Evolutionary conservation across 495 filamentous ascomycete species (phyloP).

Genomic region (Xylaria scruposa): DNA sequence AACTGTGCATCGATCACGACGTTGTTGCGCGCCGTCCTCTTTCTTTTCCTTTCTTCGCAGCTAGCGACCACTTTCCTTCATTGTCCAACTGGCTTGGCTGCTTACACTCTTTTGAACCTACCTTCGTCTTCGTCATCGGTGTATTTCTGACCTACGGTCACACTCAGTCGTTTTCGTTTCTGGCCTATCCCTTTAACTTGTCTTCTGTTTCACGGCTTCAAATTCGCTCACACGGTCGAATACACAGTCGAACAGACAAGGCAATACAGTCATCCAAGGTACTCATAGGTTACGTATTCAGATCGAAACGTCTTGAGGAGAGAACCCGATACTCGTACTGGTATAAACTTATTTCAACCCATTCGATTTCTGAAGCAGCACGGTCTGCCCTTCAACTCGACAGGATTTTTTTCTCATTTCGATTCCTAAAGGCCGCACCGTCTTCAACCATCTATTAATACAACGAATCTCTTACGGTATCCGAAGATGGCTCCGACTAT

Average conservation of each 20-base stretch:
- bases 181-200: slow-evolving; percentile 31
- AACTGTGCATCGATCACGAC: slow-evolving; percentile 52
- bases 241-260: slow-evolving; percentile 28
- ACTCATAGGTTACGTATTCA: slow-evolving; percentile 26
- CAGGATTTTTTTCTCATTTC: slow-evolving; percentile 29
- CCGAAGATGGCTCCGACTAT: slow-evolving; percentile 54
- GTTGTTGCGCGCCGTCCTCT: slow-evolving; percentile 55
- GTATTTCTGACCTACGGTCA: slow-evolving; percentile 48
- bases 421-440: slow-evolving; percentile 34
- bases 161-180: slow-evolving; percentile 40
- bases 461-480: slow-evolving; percentile 22
- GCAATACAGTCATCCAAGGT: slow-evolving; percentile 25
- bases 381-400: slow-evolving; percentile 34
- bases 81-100: slow-evolving; percentile 65
- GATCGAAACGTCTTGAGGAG: slow-evolving; percentile 23
- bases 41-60: slow-evolving; percentile 54
- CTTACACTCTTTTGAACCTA: slow-evolving; percentile 58
- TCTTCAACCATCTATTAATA: slow-evolving; percentile 19
- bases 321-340: slow-evolving; percentile 26
- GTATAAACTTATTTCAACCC: slow-evolving; percentile 26
- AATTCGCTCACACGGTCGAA: slow-evolving; percentile 23
- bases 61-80: slow-evolving; percentile 62
- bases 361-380: slow-evolving; percentile 43
- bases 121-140: slow-evolving; percentile 54
- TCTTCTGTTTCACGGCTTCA: slow-evolving; percentile 28